Evolutionary conservation across 768 basidiomycete species (phyloP).

Genomic region (Trametes villosa): DNA sequence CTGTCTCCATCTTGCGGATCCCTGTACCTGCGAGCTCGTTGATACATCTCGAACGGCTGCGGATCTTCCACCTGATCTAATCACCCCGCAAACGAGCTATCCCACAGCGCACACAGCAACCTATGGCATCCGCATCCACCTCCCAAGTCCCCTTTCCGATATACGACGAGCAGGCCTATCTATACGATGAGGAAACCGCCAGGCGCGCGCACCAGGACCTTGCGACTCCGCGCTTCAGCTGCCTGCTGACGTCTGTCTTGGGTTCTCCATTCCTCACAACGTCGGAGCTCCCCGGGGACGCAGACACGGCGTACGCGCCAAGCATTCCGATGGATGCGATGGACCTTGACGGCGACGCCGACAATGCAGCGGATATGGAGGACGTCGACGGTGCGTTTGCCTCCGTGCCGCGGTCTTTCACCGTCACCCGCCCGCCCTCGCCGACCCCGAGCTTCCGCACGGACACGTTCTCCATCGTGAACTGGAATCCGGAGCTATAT

Average conservation of each 20-base stretch:
- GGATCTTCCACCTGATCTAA: no score
- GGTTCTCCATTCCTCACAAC: conserved; percentile 39
- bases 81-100: not conserved
- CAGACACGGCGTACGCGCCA: conserved; percentile 18
- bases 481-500: conserved; percentile 35
- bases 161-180: not conserved
- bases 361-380: conserved; percentile 31
- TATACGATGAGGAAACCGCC: not conserved
- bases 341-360: conserved; percentile 20
- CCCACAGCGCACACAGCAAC: not conserved
- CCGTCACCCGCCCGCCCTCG: conserved; percentile 46
- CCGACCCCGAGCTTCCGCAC: conserved; percentile 46
- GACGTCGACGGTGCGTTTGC: conserved; percentile 33
- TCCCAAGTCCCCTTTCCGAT: conserved; percentile 18
- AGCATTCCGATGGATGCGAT: conserved; percentile 9
- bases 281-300: conserved; percentile 31
- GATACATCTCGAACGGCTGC: no score
- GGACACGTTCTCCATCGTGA: conserved; percentile 50
- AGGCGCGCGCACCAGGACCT: conserved; percentile 12
- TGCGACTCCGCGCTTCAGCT: conserved; percentile 35
- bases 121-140: conserved; percentile 7
- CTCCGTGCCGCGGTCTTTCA: conserved; percentile 33
- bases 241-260: conserved; percentile 39
- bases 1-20: no score
- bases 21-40: no score